Percentiles rank a stretch among this genome's conserved stretches.
phyloP scores from a whole-genome alignment of 2,329 filamentous ascomycete genomes.

The Beauveria bassiana region DNA sequence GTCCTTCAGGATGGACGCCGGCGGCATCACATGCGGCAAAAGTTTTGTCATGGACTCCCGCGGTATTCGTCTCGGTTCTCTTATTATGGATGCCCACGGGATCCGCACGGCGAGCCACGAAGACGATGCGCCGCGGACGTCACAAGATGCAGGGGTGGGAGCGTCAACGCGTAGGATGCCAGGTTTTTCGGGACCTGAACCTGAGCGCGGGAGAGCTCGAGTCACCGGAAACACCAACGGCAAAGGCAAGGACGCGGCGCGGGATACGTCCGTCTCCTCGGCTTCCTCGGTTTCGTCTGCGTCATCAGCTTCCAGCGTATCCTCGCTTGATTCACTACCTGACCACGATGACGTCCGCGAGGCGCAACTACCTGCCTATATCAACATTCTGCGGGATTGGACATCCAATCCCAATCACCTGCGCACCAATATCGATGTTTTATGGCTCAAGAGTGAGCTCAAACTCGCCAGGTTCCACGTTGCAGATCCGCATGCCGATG shows the following conservation, averaged over 20 bases:
- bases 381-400: conserved; percentile 39
- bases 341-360: conserved; percentile 43
- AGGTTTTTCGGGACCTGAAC: background rate
- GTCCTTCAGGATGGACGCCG: conserved; percentile 33
- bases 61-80: conserved; percentile 37
- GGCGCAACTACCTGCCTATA: conserved; percentile 39
- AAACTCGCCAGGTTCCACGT: conserved; percentile 27
- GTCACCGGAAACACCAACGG: background rate
- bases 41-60: conserved; percentile 36
- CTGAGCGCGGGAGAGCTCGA: background rate
- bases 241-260: conserved; percentile 18
- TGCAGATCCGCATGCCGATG: conserved; percentile 13
- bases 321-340: conserved; percentile 45
- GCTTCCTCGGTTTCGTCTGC: conserved; percentile 26
- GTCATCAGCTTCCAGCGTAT: conserved; percentile 26
- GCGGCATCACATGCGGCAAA: conserved; percentile 35
- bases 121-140: background rate
- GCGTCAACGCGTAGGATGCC: background rate
- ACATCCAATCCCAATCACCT: conserved; percentile 40
- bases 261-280: conserved; percentile 28
- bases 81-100: conserved; percentile 34
- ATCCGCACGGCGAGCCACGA: conserved; percentile 20
- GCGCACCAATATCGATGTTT: conserved; percentile 38
- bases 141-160: background rate
- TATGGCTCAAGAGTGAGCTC: conserved; percentile 34